Evolutionary conservation across 208 protist genomes (phyloP).

Genomic region (Crithidia bombi): DNA sequence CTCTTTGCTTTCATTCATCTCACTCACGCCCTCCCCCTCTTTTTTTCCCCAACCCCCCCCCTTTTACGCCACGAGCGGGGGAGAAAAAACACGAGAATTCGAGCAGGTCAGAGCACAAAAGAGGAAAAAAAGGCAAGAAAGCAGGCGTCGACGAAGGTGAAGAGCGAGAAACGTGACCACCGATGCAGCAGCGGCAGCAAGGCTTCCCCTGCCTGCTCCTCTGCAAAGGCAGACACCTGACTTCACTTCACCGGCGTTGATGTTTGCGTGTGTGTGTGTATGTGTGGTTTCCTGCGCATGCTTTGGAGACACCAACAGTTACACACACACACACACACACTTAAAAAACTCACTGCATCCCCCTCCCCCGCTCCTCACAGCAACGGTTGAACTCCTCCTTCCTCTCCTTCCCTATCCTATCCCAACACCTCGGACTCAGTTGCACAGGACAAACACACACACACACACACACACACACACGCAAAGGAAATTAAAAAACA

Average conservation of each 20-base stretch:
- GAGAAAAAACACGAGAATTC: background rate
- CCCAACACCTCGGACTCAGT: no score
- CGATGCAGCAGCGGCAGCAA: background rate
- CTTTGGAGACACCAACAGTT: no score
- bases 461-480: constrained; percentile 1
- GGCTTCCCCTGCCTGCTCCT: background rate
- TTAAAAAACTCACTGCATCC: no score
- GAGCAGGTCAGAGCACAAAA: background rate
- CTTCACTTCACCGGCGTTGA: constrained; percentile 14
- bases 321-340: no score
- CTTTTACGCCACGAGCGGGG: background rate
- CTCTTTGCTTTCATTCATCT: background rate
- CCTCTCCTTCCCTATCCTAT: no score
- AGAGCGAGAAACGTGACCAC: background rate
- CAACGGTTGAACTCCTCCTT: no score
- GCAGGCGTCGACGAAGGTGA: background rate
- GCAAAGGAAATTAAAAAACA: background rate
- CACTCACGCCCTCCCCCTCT: no score
- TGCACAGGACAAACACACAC: no score
- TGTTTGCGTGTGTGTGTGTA: background rate
- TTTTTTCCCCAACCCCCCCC: background rate
- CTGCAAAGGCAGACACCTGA: background rate
- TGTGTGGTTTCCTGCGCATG: background rate
- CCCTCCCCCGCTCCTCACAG: no score
- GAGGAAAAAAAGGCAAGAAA: constrained; percentile 1